These are phyloP conservation scores for Zygoascus sp. DNA, from an alignment of 1,139 yeast genomes.

Conservation along the genomic window DNA sequence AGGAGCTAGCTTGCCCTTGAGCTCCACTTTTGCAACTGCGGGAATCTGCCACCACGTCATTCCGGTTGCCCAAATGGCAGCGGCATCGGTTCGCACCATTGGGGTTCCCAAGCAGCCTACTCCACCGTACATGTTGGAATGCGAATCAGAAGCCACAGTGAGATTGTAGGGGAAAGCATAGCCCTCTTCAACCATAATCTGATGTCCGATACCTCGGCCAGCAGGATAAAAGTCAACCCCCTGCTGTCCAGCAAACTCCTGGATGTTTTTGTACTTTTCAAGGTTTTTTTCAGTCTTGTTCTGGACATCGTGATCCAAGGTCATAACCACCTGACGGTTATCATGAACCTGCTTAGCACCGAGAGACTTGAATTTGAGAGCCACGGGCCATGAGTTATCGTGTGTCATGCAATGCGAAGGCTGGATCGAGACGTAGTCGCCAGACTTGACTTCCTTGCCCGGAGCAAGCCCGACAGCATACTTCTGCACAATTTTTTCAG, in stretches of 20 bases:
- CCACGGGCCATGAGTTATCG: slow-evolving; percentile 99
- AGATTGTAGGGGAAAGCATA: slow-evolving; percentile 92
- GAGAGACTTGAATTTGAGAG: slow-evolving; percentile 88
- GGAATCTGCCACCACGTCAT: slow-evolving; percentile 99
- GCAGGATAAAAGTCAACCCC: slow-evolving; percentile 98
- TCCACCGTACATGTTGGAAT: slow-evolving; percentile 97
- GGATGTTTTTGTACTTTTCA: slow-evolving; percentile 81
- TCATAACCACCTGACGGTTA: slow-evolving; percentile 87
- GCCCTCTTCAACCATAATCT: slow-evolving; percentile 97
- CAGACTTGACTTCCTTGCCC: slow-evolving; percentile 71
- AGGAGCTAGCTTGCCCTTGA: slow-evolving; percentile 71
- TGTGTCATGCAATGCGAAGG: slow-evolving; percentile 99
- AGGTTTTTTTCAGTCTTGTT: slow-evolving; percentile 84
- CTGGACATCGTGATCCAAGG: slow-evolving; percentile 97
- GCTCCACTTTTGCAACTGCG: slow-evolving; percentile 92
- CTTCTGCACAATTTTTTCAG: slow-evolving; percentile 91
- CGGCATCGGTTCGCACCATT: slow-evolving; percentile 96
- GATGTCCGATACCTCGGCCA: slow-evolving; percentile 98
- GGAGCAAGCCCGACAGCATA: slow-evolving; percentile 79
- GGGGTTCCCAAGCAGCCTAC: slow-evolving; percentile 95
- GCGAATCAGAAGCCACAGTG: slow-evolving; percentile 97
- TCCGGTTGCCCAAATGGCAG: slow-evolving; percentile 99
- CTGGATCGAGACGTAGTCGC: slow-evolving; percentile 90
- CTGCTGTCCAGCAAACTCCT: slow-evolving; percentile 79
- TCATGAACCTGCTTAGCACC: slow-evolving; percentile 84